Evolutionary conservation across 371 early-diverging fungal species (phyloP), one percentile per base, ranked within the genome.

Genomic region (Phascolomyces articulosus): DNA sequence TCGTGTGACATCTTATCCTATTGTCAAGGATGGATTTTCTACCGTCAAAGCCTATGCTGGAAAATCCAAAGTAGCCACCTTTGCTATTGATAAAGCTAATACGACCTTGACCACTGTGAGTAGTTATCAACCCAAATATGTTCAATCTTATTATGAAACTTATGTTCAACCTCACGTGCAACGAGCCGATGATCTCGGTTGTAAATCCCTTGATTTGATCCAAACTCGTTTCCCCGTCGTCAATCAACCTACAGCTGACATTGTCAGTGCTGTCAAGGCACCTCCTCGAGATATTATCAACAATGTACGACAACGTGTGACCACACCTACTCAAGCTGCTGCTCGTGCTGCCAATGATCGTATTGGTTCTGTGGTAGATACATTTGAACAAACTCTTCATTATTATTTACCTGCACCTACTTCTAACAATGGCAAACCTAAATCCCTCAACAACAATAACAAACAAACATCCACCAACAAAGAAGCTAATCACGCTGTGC

Each of bases 221-320:
- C 87, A 91, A 62, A 53, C 64, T 2, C 80, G 76, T 34, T 84
- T 89, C 73, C 93, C 93, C 13, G 77, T 89, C 21, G 80, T 91
- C 47, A 79, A 67, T 31, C 67, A 85, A 69, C 90, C 88, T 20
- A 88, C 87, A 10, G 69, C 77, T 31, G 86, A 90, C 56, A 80
- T 91, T 38, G 78, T 88, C 27, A 68, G 77, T 40, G 70, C 80
- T 16, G 81, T 88, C 47, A 78, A 79, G 63, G 74, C 73, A 67
- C 71, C 71, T 34, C 65, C 67, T 26, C 63, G 53, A 3, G 67
- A 66, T 28, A 49, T 71, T 29, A 67, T 72, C 27, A 64, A 60
- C 28, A 65, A 65, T 40, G 67, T 73, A 29, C 74, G 71, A 63
- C 75, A 71, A 27, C 77, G 74, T 0, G 59, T 77, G 18, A 83